Percentiles rank a stretch among this genome's conserved stretches.
Conservation (phyloP, 129 eudicot genomes). For the Solidago caesia region DNA sequence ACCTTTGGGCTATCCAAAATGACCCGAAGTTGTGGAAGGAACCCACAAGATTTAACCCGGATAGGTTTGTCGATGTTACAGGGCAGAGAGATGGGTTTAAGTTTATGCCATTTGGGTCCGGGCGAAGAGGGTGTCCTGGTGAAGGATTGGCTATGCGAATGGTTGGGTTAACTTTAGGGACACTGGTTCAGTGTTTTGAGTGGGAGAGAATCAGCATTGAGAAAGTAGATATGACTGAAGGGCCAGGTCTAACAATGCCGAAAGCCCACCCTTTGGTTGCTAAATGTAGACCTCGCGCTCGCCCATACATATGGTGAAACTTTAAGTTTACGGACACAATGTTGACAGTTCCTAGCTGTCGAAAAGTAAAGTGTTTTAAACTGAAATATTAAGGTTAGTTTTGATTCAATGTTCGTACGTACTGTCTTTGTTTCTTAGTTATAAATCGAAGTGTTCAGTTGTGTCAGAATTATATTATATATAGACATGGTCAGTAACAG, state of each 20-base stretch:
- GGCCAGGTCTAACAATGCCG: conserved; percentile 40
- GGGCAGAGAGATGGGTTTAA: conserved; percentile 37
- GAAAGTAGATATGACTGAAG: conserved; percentile 42
- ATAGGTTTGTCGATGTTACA: conserved; percentile 33
- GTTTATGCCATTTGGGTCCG: conserved; percentile 50
- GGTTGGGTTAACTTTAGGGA: conserved; percentile 37
- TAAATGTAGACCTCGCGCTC: conserved; percentile 30
- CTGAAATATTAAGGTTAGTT: too few relatives aligned
- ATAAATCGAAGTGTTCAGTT: conserved; percentile 24
- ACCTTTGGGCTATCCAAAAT: conserved; percentile 48
- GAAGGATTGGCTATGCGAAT: conserved; percentile 40
- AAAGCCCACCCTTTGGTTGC: conserved; percentile 41
- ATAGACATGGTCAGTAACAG: conserved; percentile 37
- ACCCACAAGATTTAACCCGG: conserved; percentile 37
- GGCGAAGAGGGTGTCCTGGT: conserved; percentile 56
- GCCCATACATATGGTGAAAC: conserved; percentile 19
- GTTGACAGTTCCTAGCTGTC: not conserved
- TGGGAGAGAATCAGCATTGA: conserved; percentile 41
- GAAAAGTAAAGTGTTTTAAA: too few relatives aligned
- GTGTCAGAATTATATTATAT: conserved; percentile 49
- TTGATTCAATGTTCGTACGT: not conserved
- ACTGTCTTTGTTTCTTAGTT: too few relatives aligned
- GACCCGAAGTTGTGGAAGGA: conserved; percentile 44
- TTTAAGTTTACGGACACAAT: not conserved
- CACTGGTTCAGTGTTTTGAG: conserved; percentile 46